Base-by-base conservation (phyloP, 148 eudicot species). In the Arbutus unedo region DNA sequence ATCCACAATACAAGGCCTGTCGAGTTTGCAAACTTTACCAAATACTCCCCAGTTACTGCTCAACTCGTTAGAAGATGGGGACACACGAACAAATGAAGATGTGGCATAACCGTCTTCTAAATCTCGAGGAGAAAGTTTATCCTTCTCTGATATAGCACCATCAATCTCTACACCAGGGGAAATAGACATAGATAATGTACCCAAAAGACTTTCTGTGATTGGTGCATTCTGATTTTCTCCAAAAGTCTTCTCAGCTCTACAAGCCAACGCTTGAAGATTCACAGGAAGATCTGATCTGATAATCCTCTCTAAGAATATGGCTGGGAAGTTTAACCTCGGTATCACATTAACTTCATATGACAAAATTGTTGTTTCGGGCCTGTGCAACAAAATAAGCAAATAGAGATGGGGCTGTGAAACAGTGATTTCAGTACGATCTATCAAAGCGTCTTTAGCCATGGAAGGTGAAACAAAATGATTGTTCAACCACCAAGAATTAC, bases 221-320 rank as follows among this genome's bases (percentile, higher is more conserved):
- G 86, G 31, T 50, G 81, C 51, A 60, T 83, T 88, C 79, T 88
- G 92, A 83, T 78, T 85, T 51, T 88, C 96, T 85, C 87, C 84
- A 84, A 90, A 92, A 54, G 47, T 87, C 64, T 86, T 87, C 87
- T 96, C 99, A 78, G 99, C 94, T 90, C 95, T 91, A 81, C 92
- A 86, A 82, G 99, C 98, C 88, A 96, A 86, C 25, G 99, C 98
- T 83, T 91, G 94, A 80, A 96, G 99, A 87, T 96, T 96, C 81
- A 94, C 94, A 19, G 99, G 99, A 89, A 96, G 97, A 85, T 96
- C 99, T 76, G 98, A 96, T 77, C 90, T 89, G 47, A 96, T 96
- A 83, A 96, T 96, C 85, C 95, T 91, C 91, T 96, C 99, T 87
- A 96, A 84, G 87, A 96, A 96, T 81, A 96, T 96, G 50, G 99